Conservation (phyloP, 768 basidiomycete genomes). For the Podaxis sp. region DNA sequence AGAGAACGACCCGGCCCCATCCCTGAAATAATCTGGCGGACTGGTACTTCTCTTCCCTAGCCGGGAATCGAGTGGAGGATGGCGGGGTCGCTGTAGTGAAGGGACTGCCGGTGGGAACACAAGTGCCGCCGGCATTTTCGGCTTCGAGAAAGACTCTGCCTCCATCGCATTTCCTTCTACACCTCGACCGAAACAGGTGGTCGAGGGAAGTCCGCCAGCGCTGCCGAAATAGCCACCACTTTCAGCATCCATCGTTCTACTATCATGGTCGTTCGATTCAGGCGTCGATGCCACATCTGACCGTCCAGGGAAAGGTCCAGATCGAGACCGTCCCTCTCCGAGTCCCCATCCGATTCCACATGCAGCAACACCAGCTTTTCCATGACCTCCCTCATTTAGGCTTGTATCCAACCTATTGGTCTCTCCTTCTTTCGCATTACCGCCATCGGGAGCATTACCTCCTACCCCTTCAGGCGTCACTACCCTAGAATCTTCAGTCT, state of each 20-base stretch:
- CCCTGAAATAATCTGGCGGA: slow-evolving; percentile 66
- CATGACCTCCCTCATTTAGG: not conserved
- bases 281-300: not conserved
- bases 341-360: not conserved
- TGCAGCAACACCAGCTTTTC: not conserved
- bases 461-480: not conserved
- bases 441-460: slow-evolving; percentile 2
- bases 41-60: slow-evolving; percentile 65
- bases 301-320: not conserved
- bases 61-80: not conserved
- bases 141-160: not conserved
- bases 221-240: slow-evolving; percentile 2
- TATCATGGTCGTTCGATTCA: not conserved
- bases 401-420: not conserved
- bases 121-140: not conserved
- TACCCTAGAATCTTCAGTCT: slow-evolving; percentile 12
- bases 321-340: not conserved
- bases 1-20: slow-evolving; percentile 37
- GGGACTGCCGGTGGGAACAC: not conserved
- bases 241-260: not conserved
- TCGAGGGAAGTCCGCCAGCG: not conserved
- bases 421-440: not conserved
- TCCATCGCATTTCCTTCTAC: slow-evolving; percentile 3
- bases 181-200: not conserved
- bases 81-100: slow-evolving; percentile 4